These are phyloP conservation scores for Perilla frutescens DNA, from an alignment of 257 asterid genomes.

Conservation along the genomic window DNA sequence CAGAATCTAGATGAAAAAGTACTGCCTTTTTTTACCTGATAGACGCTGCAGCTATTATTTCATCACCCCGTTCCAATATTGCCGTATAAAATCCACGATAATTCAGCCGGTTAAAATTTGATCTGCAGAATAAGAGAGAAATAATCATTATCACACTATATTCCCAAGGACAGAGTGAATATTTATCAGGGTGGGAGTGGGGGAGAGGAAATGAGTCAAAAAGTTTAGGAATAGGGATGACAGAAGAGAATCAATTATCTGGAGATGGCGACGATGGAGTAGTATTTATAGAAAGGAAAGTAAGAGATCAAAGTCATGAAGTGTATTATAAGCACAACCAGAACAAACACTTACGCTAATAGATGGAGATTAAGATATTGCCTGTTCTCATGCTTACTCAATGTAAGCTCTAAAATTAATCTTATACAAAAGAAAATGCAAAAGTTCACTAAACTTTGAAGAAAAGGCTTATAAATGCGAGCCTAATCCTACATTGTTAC, in stretches of 20 bases:
- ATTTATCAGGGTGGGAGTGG: background rate
- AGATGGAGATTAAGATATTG: slow-evolving; percentile 1
- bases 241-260: background rate
- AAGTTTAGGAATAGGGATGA: background rate
- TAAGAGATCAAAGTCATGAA: background rate
- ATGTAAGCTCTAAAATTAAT: background rate
- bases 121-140: slow-evolving; percentile 52
- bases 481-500: slow-evolving; percentile 16
- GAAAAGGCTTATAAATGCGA: background rate
- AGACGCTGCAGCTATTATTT: slow-evolving; percentile 84
- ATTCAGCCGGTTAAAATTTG: slow-evolving; percentile 87
- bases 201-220: slow-evolving; percentile 11
- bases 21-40: slow-evolving; percentile 62
- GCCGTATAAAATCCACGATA: slow-evolving; percentile 80
- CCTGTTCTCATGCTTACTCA: background rate
- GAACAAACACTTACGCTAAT: slow-evolving; percentile 10
- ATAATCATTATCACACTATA: slow-evolving; percentile 18
- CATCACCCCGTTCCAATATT: slow-evolving; percentile 93
- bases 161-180: background rate
- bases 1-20: slow-evolving; percentile 3
- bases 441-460: background rate
- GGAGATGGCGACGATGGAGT: background rate
- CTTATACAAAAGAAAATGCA: background rate
- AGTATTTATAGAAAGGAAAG: slow-evolving; percentile 2
- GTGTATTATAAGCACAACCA: background rate